Evolutionary conservation across 1,284 basidiomycete genomes (phyloP).

Genomic region (Puccinia novopanici): DNA sequence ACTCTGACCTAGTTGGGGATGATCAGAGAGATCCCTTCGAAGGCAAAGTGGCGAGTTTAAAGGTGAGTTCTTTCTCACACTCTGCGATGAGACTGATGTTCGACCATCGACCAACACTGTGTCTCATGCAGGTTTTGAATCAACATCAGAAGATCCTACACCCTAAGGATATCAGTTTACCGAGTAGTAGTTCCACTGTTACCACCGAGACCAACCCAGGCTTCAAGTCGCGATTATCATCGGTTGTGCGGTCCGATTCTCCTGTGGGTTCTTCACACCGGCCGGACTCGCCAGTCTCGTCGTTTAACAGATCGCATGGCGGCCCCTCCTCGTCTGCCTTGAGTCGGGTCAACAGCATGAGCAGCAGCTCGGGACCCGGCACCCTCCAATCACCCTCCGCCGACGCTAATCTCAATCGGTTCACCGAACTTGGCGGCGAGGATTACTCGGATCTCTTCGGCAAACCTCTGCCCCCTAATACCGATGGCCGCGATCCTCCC

Average conservation of each 20-base stretch:
- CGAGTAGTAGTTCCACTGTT: conserved; percentile 18
- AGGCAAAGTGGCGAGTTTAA: conserved; percentile 77
- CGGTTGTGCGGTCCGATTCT: conserved; percentile 62
- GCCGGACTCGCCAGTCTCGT: conserved; percentile 68
- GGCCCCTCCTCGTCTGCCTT: background rate
- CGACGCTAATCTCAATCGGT: conserved; percentile 72
- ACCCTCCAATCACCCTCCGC: conserved; percentile 59
- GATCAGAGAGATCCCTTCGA: conserved; percentile 67
- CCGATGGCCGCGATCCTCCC: conserved; percentile 14
- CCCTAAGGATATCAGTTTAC: conserved; percentile 51
- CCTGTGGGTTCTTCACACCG: conserved; percentile 62
- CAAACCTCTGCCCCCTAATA: conserved; percentile 46
- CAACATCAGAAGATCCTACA: conserved; percentile 51
- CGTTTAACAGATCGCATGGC: conserved; percentile 55
- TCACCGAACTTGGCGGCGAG: conserved; percentile 52
- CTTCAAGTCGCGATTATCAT: conserved; percentile 56
- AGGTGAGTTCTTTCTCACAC: conserved; percentile 62
- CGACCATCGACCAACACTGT: background rate
- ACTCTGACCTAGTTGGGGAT: conserved; percentile 76
- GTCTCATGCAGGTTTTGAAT: conserved; percentile 37
- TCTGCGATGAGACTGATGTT: background rate
- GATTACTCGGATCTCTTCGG: conserved; percentile 56
- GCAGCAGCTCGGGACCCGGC: background rate
- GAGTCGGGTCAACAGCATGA: background rate
- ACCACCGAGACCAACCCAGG: background rate